Base-by-base conservation (phyloP, 495 filamentous ascomycete genomes). In the Penicillium salamii region DNA sequence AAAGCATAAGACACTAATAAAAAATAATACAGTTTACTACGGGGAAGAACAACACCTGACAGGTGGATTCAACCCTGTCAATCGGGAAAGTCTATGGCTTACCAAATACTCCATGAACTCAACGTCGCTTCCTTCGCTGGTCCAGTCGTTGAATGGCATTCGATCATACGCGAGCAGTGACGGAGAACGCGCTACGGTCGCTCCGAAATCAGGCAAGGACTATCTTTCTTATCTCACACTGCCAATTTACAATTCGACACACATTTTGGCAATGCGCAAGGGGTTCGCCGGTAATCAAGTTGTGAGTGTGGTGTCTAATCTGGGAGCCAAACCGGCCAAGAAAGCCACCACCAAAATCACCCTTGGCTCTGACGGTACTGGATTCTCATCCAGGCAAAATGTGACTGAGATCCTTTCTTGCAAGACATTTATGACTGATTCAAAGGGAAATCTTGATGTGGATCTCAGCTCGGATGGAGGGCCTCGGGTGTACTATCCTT, bases 1-100 rank as follows among this genome's bases (percentile, higher is more conserved):
- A 44, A 33, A 21, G 17, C 12, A 26, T 14, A 39, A 43, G 23
- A 49, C 12, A 43, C 44, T 53, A 23, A 53, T 49, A 32, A 14
- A 43, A 32, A 4, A 43, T 6, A 19, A 38, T 21, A 46, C 46
- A 54, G 46, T 66, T 39, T 84, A 83, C 54, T 61, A 70, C 23
- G 86, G 86, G 13, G 82, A 88, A 60, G 86, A 89, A 59, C 85
- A 90, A 50, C 77, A 78, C 21, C 86, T 79, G 57, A 55, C 64
- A 17, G 84, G 86, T 38, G 71, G 69, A 8, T 68, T 54, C 44
- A 79, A 81, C 33, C 85, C 85, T 0, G 61, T 70, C 46, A 85
- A 89, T 61, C 80, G 87, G 29, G 86, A 88, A 56, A 83, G 85
- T 19, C 63, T 87, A 28, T 90, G 87, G 87, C 63, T 76, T 28